phyloP scores from a whole-genome alignment of 176 grass and related monocot species.

The Urochloa ruziziensis region DNA sequence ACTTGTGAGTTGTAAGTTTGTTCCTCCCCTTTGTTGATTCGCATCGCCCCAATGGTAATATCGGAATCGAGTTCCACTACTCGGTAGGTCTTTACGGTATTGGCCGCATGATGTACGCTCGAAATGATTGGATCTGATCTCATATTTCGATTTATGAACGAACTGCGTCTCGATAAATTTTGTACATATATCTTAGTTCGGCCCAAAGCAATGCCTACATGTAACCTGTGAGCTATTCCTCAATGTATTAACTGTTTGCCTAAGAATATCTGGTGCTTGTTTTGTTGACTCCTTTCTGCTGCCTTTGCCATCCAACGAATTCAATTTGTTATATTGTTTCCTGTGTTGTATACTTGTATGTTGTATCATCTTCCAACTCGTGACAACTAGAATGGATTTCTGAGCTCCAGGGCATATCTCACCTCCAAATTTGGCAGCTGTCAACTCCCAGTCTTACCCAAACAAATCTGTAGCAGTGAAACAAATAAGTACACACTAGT shows the following conservation, averaged over 20 bases:
- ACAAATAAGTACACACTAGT: neutral
- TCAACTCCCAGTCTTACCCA: constrained; percentile 44
- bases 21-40: neutral
- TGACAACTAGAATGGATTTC: constrained; percentile 48
- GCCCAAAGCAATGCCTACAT: neutral
- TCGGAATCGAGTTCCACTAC: neutral
- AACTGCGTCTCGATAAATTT: neutral
- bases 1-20: neutral
- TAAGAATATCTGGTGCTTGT: neutral
- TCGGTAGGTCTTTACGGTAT: neutral
- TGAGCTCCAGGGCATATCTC: constrained; percentile 41
- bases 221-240: neutral
- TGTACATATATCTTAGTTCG: neutral
- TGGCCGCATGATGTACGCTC: neutral
- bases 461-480: constrained; percentile 43
- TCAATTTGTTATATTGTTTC: neutral
- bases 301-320: neutral
- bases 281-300: neutral
- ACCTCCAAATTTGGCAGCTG: constrained; percentile 19
- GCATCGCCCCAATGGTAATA: neutral
- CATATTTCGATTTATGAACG: neutral
- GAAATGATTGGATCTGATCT: neutral
- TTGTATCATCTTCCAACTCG: constrained; percentile 38
- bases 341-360: neutral
- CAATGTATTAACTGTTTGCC: neutral